phyloP scores from a whole-genome alignment of 495 filamentous ascomycete species.

The Neurospora sp. region DNA sequence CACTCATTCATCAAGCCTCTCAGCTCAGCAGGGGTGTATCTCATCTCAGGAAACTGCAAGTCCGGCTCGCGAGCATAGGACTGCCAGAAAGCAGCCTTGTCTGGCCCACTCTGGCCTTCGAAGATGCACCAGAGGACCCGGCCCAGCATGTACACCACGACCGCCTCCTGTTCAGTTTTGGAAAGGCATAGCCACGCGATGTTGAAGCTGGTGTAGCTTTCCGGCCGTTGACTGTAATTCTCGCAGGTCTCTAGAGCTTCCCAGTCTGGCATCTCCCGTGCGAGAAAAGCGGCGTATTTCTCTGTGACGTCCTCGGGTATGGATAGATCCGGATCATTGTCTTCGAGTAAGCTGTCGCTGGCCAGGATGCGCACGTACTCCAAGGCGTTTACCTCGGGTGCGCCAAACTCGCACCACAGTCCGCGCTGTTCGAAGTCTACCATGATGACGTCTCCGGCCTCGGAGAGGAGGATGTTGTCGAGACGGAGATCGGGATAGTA shows the following conservation, averaged over 20 bases:
- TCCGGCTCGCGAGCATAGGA: slow-evolving; percentile 38
- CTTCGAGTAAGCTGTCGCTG: slow-evolving; percentile 2
- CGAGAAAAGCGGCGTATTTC: slow-evolving; percentile 25
- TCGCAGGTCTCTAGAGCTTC: slow-evolving; percentile 24
- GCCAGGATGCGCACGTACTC: slow-evolving; percentile 36
- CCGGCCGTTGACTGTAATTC: slow-evolving; percentile 16
- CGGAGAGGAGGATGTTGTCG: slow-evolving; percentile 38
- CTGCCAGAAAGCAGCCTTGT: slow-evolving; percentile 38
- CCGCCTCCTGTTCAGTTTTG: slow-evolving; percentile 34
- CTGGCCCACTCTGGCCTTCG: slow-evolving; percentile 37
- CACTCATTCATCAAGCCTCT: slow-evolving; percentile 32
- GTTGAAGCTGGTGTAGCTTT: slow-evolving; percentile 34
- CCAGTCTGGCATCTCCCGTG: slow-evolving; percentile 29
- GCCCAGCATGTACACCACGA: slow-evolving; percentile 43
- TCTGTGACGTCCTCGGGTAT: slow-evolving; percentile 22
- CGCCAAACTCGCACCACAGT: slow-evolving; percentile 40
- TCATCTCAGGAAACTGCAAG: slow-evolving; percentile 36
- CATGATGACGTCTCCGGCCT: slow-evolving; percentile 31
- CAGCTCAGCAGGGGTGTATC: slow-evolving; percentile 26
- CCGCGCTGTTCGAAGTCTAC: slow-evolving; percentile 45
- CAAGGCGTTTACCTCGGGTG: slow-evolving; percentile 40
- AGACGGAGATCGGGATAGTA: slow-evolving; percentile 42
- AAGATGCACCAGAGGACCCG: slow-evolving; percentile 44
- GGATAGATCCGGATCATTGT: slow-evolving; percentile 6
- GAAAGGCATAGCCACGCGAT: slow-evolving; percentile 34